phyloP scores from a whole-genome alignment of 2,329 filamentous ascomycete genomes.

The Acarospora socialis region DNA sequence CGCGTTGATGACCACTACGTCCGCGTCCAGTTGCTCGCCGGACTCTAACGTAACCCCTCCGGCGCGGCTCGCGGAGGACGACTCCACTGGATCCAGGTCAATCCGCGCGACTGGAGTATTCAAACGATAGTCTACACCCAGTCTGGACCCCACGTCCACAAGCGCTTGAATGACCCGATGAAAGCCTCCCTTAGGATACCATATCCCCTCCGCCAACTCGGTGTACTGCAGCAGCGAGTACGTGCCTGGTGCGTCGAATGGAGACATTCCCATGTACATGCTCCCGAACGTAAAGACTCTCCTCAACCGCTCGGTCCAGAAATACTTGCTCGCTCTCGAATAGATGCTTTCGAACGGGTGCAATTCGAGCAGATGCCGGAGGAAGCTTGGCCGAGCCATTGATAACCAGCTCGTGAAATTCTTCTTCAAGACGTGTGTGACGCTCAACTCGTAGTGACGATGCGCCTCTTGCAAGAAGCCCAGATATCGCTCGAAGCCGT shows the following conservation, averaged over 20 bases:
- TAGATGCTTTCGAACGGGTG: constrained; percentile 63
- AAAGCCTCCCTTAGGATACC: constrained; percentile 61
- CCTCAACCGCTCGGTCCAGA: constrained; percentile 53
- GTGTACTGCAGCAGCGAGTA: constrained; percentile 63
- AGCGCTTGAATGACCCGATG: constrained; percentile 50
- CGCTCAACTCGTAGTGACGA: constrained; percentile 53
- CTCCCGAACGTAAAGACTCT: constrained; percentile 63
- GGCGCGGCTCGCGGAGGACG: constrained; percentile 36
- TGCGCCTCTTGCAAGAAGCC: constrained; percentile 53
- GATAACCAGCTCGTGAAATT: constrained; percentile 50
- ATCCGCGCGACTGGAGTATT: constrained; percentile 44
- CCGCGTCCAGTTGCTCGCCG: constrained; percentile 45
- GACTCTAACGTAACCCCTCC: constrained; percentile 45
- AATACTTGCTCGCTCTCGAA: constrained; percentile 50
- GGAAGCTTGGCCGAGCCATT: constrained; percentile 44
- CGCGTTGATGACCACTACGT: constrained; percentile 56
- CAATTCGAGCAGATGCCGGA: constrained; percentile 43
- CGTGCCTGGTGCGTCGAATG: constrained; percentile 60
- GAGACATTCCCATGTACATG: constrained; percentile 75
- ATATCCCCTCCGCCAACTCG: constrained; percentile 61
- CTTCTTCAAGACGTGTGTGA: constrained; percentile 49
- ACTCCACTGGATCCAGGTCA: constrained; percentile 25
- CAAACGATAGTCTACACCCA: constrained; percentile 50
- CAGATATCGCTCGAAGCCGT: constrained; percentile 56
- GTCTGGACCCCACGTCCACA: constrained; percentile 45